phyloP scores from a whole-genome alignment of 805 yeast genomes.

The Starmera pachycereana region DNA sequence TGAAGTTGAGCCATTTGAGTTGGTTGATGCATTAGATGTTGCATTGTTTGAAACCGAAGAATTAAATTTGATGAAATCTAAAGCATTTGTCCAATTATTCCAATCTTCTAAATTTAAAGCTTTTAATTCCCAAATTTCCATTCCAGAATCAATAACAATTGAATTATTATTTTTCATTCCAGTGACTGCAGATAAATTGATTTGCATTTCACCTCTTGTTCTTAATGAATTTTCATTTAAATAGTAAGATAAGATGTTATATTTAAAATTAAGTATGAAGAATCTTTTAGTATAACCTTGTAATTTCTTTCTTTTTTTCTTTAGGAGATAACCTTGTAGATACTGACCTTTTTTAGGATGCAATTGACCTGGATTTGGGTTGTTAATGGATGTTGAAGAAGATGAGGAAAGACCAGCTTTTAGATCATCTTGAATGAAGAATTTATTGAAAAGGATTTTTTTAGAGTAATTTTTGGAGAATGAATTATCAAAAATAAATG shows the following conservation, averaged over 20 bases:
- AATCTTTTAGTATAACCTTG: slow-evolving; percentile 84
- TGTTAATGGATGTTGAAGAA: slow-evolving; percentile 12
- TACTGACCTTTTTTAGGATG: slow-evolving; percentile 56
- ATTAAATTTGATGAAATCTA: slow-evolving; percentile 32
- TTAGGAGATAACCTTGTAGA: slow-evolving; percentile 68
- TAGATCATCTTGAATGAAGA: slow-evolving; percentile 16
- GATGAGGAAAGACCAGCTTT: slow-evolving; percentile 8
- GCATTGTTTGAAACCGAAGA: background rate
- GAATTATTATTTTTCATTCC: slow-evolving; percentile 60
- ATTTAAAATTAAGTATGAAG: slow-evolving; percentile 72
- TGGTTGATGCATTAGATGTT: background rate
- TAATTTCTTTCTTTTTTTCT: slow-evolving; percentile 70
- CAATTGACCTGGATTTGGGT: slow-evolving; percentile 10
- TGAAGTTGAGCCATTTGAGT: background rate
- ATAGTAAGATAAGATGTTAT: slow-evolving; percentile 78
- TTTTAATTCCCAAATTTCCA: slow-evolving; percentile 87
- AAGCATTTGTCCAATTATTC: slow-evolving; percentile 74
- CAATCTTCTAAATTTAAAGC: slow-evolving; percentile 58
- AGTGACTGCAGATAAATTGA: slow-evolving; percentile 69
- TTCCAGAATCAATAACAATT: slow-evolving; percentile 83
- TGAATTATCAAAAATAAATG: slow-evolving; percentile 87
- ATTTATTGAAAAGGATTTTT: slow-evolving; percentile 55
- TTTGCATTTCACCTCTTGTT: slow-evolving; percentile 87
- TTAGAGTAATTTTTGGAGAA: slow-evolving; percentile 80
- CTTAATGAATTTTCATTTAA: slow-evolving; percentile 58